Evolutionary conservation across 495 filamentous ascomycete species (phyloP), one percentile per base, ranked within the genome.

Genomic region (Podospora tetraspora): DNA sequence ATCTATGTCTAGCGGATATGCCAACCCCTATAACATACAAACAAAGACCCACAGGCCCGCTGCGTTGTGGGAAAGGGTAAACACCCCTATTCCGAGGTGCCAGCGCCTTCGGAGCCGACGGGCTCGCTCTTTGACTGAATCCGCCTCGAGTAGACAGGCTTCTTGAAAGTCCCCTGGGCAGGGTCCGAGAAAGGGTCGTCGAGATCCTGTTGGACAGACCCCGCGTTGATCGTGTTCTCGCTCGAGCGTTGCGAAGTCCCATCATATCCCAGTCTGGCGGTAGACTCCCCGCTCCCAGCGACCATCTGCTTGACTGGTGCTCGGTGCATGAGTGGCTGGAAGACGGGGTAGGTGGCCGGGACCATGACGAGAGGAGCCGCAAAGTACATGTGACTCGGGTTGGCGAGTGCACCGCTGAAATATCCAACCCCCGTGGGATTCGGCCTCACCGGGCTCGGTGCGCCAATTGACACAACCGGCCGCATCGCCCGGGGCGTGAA

Each of bases 401-500:
- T 66, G 21, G 16, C 23, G 61, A 10, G 61, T 30, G 1, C 43
- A 21, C 25, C n/a, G 29, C 56, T 68, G 67, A 22, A 68, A 59
- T 29, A 37, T 59, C 43, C 70, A 52, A 64, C 63, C 52, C 52
- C 61, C 37, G 57, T 52, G 23, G 59, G 68, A 21, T 66, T 67
- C 22, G 70, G 25, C 30, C 73, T 37, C 30, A 56, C 59, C 8
- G 70, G 68, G 56, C 68, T 73, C 21, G 67, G 19, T 30, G 61
- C 21, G 21, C 64, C 52, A 57, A 61, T n/a, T 19, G 58, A 16
- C 25, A 61, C 23, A 30, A 62, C 57, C 12, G 64, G 29, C 25
- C 69, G 64, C 25, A 73, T 52, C n/a, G 77, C 76, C 63, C 80
- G 76, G 57, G 86, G 84, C 12, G 84, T 83, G 66, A 88, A 87